Conservation (phyloP, 345 rosid genomes). For the Acer saccharum region DNA sequence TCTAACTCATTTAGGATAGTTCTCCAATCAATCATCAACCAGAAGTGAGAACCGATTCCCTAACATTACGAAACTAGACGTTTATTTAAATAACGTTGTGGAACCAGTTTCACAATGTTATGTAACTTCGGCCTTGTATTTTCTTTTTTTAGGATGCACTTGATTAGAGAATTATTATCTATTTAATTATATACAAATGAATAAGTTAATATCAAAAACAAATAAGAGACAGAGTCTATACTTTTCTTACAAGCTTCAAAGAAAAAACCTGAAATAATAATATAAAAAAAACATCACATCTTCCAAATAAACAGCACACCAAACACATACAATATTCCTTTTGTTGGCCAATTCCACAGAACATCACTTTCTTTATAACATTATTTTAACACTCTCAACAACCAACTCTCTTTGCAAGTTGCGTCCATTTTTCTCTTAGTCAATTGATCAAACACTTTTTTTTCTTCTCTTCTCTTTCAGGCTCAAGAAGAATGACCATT, state of each 20-base stretch:
- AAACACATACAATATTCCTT: slow-evolving; percentile 32
- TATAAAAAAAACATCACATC: slow-evolving; percentile 27
- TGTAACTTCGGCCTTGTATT: too few relatives aligned
- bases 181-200: slow-evolving; percentile 2
- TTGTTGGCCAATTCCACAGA: slow-evolving; percentile 31
- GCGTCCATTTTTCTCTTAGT: background rate
- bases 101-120: too few relatives aligned
- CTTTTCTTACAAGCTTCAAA: background rate
- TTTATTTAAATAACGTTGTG: too few relatives aligned
- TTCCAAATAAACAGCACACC: slow-evolving; percentile 46
- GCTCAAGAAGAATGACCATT: slow-evolving; percentile 43
- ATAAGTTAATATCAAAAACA: slow-evolving; percentile 31
- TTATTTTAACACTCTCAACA: slow-evolving; percentile 13
- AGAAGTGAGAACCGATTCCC: too few relatives aligned
- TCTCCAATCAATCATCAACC: too few relatives aligned
- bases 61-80: too few relatives aligned
- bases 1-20: too few relatives aligned
- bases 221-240: slow-evolving; percentile 11
- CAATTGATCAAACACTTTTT: slow-evolving; percentile 15
- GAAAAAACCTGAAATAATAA: background rate
- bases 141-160: too few relatives aligned
- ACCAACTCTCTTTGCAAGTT: background rate
- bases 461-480: background rate
- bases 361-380: background rate
- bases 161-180: too few relatives aligned